These are phyloP conservation scores for Colletotrichum ledebouriae DNA, from an alignment of 2,329 filamentous ascomycete genomes.

Conservation along the genomic window DNA sequence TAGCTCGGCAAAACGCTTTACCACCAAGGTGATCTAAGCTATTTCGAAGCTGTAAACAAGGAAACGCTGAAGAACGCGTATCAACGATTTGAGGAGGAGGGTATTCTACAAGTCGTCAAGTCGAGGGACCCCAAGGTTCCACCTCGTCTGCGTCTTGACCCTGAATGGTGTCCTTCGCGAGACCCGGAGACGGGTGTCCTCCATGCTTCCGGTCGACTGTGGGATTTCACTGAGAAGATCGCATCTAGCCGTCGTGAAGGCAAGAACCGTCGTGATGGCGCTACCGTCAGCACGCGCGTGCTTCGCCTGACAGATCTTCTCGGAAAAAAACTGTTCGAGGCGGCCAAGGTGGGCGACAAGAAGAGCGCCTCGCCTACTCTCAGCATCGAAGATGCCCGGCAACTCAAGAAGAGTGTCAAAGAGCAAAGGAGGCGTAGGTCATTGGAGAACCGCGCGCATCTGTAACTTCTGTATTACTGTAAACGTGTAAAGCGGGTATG, in stretches of 20 bases:
- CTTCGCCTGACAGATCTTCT: constrained; percentile 81
- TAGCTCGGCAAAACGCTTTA: constrained; percentile 96
- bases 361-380: constrained; percentile 59
- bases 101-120: constrained; percentile 83
- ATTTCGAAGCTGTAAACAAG: constrained; percentile 99
- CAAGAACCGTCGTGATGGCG: constrained; percentile 95
- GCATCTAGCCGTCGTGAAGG: constrained; percentile 87
- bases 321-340: constrained; percentile 77
- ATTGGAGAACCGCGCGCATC: constrained; percentile 64
- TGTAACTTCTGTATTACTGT: constrained; percentile 52
- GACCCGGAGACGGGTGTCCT: constrained; percentile 73
- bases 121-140: constrained; percentile 73
- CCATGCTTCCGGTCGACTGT: constrained; percentile 80
- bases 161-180: constrained; percentile 80
- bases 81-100: constrained; percentile 88
- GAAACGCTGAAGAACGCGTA: constrained; percentile 97
- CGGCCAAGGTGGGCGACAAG: constrained; percentile 58
- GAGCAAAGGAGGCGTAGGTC: constrained; percentile 63
- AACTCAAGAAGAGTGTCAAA: constrained; percentile 58
- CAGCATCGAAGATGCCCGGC: constrained; percentile 64
- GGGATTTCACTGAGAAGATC: constrained; percentile 93
- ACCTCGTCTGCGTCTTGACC: constrained; percentile 75
- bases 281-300: constrained; percentile 87
- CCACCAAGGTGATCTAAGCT: constrained; percentile 95
- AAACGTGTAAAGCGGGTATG: constrained; percentile 36